Base-by-base conservation (phyloP, 345 rosid genomes). In the Pistacia vera region DNA sequence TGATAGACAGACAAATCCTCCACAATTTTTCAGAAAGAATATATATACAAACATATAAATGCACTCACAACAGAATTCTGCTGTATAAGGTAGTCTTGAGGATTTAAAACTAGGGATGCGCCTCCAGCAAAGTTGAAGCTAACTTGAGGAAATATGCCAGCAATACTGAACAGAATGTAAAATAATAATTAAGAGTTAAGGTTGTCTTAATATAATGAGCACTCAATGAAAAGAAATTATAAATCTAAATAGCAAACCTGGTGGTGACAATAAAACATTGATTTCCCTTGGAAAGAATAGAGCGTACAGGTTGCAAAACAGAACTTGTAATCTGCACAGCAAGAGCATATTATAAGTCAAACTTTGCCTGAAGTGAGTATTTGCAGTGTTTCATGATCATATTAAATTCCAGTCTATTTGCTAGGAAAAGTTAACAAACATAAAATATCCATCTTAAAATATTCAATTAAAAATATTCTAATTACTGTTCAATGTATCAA, bases 71-170 rank as follows among this genome's bases (percentile, higher is more conserved):
- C 74, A 46, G 86, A 76, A 81, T 88, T 91, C 83, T 91, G 95
- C 76, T 87, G 93, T 18, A 97, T 73, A 44, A 97, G 93, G 85
- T 97, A 97, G 75, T 94, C 97, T 77, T 82, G 89, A 22, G 97
- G 93, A 73, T 78, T 82, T 35, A 97, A 81, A 75, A 87, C 79
- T 94, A 97, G 79, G 70, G 98, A 89, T 75, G 97, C 90, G 56
- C 93, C 93, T 30, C 93, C 97, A 72, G 92, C 97, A 77, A 97
- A 97, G 89, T 92, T 90, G 65, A 97, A 89, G 78, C 90, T 87
- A 84, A 97, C 92, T 82, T 85, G 92, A 83, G 99, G 99, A 84
- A 97, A 97, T 82, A 85, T 65, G 56, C 81, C 84, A 51, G 78
- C 66, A 25, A 91, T 85, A 66, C 98, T 94, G 92, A 70, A 75